Percentiles rank a stretch among this genome's conserved stretches.
These are phyloP conservation scores for Naumovozyma baii DNA, from an alignment of 805 yeast species.

Conservation along the genomic window DNA sequence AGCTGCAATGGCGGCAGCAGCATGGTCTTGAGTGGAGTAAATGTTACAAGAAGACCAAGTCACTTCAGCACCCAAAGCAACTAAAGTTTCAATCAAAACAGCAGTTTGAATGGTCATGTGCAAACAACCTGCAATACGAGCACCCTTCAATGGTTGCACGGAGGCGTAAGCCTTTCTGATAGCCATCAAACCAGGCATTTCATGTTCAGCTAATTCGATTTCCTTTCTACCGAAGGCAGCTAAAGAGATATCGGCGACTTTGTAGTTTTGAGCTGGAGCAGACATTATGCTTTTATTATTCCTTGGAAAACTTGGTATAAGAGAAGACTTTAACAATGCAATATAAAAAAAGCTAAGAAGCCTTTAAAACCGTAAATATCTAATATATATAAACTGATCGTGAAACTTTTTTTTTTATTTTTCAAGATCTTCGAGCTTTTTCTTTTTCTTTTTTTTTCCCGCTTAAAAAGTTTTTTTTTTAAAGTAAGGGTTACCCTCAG, in stretches of 20 bases:
- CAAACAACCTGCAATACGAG: conserved; percentile 97
- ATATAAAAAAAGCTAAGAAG: not conserved
- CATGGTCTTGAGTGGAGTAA: conserved; percentile 98
- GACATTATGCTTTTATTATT: conserved; percentile 32
- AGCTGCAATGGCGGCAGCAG: conserved; percentile 99
- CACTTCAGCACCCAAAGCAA: conserved; percentile 97
- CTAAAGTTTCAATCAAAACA: conserved; percentile 93
- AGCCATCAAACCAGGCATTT: conserved; percentile 98
- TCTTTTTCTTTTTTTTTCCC: no score
- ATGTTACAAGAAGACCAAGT: conserved; percentile 99
- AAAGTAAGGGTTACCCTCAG: no score
- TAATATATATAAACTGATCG: no score
- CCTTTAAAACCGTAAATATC: no score
- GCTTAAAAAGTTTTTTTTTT: no score
- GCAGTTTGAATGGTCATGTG: conserved; percentile 99
- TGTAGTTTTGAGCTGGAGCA: conserved; percentile 64
- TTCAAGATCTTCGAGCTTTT: no score
- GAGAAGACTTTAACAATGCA: no score
- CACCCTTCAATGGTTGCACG: conserved; percentile 93
- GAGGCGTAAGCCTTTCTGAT: conserved; percentile 88
- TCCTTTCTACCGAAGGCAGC: conserved; percentile 99
- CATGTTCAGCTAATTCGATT: conserved; percentile 96
- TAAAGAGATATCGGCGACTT: conserved; percentile 94
- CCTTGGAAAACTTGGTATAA: not conserved
- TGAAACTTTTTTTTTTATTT: no score